Percentiles rank a stretch among this genome's conserved stretches.
Conservation (phyloP, 305 asterid genomes). For the Fraxinus dipetala region DNA sequence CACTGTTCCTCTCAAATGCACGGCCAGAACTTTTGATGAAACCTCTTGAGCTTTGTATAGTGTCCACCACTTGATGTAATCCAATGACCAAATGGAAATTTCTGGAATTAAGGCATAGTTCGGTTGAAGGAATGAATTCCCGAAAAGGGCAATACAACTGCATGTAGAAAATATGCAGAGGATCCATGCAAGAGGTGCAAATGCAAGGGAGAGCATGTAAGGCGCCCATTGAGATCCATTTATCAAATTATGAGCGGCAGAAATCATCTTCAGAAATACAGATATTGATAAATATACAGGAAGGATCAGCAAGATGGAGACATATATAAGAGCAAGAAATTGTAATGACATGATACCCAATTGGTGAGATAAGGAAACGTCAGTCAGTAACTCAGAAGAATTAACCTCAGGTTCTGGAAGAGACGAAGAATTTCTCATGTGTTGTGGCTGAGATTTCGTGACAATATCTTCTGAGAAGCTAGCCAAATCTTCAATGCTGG, state of each 20-base stretch:
- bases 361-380: slow-evolving; percentile 43
- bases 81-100: slow-evolving; percentile 59
- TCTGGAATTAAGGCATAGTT: slow-evolving; percentile 59
- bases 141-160: slow-evolving; percentile 50
- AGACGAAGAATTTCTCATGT: slow-evolving; percentile 18
- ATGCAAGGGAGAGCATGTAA: slow-evolving; percentile 36
- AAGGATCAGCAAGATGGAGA: slow-evolving; percentile 46
- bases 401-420: slow-evolving; percentile 35
- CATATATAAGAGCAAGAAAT: slow-evolving; percentile 47
- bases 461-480: slow-evolving; percentile 56
- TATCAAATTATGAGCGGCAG: slow-evolving; percentile 17
- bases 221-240: slow-evolving; percentile 35
- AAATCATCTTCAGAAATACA: slow-evolving; percentile 32
- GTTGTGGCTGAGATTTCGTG: slow-evolving; percentile 47
- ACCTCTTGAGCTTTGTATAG: slow-evolving; percentile 70
- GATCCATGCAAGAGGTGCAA: slow-evolving; percentile 68
- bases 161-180: slow-evolving; percentile 64
- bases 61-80: slow-evolving; percentile 79
- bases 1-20: slow-evolving; percentile 74
- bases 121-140: slow-evolving; percentile 67
- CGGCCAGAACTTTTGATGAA: slow-evolving; percentile 67
- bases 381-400: slow-evolving; percentile 35
- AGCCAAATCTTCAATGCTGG: slow-evolving; percentile 71
- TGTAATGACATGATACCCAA: slow-evolving; percentile 41
- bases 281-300: slow-evolving; percentile 54